Evolutionary conservation across 352 stramenopile species (phyloP).

Genomic region (Labyrinthula sp.): DNA sequence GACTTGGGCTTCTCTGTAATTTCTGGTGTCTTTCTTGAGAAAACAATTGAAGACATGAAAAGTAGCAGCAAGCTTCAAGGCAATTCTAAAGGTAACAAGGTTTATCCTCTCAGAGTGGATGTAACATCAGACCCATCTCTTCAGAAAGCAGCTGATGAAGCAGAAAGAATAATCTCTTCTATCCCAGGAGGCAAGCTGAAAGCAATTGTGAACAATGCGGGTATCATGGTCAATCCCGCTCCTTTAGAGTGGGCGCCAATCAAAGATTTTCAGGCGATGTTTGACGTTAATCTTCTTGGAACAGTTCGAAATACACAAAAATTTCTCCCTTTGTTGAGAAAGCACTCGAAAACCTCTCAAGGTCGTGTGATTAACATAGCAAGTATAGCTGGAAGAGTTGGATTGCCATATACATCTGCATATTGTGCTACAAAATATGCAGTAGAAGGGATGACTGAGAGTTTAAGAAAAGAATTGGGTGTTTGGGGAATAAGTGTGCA

Average conservation of each 20-base stretch:
- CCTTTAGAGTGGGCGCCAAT: slow-evolving; percentile 8
- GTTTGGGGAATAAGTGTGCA: slow-evolving; percentile 16
- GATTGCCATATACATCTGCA: slow-evolving; percentile 2
- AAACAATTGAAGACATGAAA: slow-evolving; percentile 23
- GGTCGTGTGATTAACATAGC: slow-evolving; percentile 23
- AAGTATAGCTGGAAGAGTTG: slow-evolving; percentile 14
- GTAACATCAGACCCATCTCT: slow-evolving; percentile 17
- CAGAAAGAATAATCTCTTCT: slow-evolving; percentile 2
- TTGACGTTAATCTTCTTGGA: slow-evolving; percentile 26
- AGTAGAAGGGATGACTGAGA: slow-evolving; percentile 22
- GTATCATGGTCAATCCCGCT: slow-evolving; percentile 14
- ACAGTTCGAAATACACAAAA: slow-evolving; percentile 20
- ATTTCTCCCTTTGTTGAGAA: slow-evolving; percentile 8
- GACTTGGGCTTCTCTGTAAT: slow-evolving; percentile 18
- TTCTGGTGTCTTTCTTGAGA: slow-evolving; percentile 7
- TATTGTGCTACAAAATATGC: slow-evolving; percentile 24
- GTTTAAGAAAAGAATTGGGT: slow-evolving; percentile 13
- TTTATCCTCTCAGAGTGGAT: slow-evolving; percentile 8
- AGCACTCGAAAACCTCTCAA: too few species aligned
- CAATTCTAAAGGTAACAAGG: slow-evolving; percentile 10
- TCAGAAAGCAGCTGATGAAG: not conserved
- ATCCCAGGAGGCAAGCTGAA: slow-evolving; percentile 5
- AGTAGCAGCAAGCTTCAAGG: too few species aligned
- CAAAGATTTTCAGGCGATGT: slow-evolving; percentile 6
- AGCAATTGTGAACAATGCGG: slow-evolving; percentile 23